Conservation (phyloP, 345 rosid species). For the Aquilaria sinensis region DNA sequence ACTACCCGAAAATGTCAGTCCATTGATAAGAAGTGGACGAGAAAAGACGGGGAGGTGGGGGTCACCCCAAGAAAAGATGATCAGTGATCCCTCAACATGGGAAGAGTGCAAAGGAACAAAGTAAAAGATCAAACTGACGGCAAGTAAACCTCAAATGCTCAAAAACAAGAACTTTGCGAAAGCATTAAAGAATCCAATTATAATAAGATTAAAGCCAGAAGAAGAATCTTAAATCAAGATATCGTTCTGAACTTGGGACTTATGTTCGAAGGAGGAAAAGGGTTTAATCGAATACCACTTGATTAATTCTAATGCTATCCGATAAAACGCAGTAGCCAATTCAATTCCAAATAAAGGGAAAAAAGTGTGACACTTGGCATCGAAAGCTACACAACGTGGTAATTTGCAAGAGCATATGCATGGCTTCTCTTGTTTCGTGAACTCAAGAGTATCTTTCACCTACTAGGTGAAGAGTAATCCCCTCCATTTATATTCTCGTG, state of each 20-base stretch:
- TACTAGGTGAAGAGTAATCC: too few species aligned
- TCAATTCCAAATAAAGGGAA: conserved; percentile 28
- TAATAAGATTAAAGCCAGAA: conserved; percentile 1
- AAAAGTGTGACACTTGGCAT: conserved; percentile 40
- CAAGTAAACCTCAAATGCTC: background rate
- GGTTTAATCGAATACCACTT: background rate
- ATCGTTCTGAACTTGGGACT: conserved; percentile 22
- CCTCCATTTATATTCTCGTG: too few species aligned
- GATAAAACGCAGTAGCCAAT: conserved; percentile 19
- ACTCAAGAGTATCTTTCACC: background rate
- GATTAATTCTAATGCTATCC: background rate
- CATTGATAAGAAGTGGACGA: background rate
- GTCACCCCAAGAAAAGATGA: background rate
- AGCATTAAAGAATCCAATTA: conserved; percentile 4
- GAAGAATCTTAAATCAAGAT: conserved; percentile 6
- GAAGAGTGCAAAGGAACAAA: background rate
- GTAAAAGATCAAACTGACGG: conserved; percentile 10
- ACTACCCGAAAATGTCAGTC: conserved; percentile 1
- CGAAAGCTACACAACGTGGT: conserved; percentile 38
- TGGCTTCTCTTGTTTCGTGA: conserved; percentile 39
- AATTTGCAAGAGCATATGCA: conserved; percentile 39
- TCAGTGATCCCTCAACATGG: background rate
- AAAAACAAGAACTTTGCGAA: background rate
- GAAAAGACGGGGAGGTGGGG: background rate
- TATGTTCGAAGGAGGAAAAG: conserved; percentile 13